phyloP scores from a whole-genome alignment of 2,329 filamentous ascomycete species.

The Zymoseptoria ardabiliae region DNA sequence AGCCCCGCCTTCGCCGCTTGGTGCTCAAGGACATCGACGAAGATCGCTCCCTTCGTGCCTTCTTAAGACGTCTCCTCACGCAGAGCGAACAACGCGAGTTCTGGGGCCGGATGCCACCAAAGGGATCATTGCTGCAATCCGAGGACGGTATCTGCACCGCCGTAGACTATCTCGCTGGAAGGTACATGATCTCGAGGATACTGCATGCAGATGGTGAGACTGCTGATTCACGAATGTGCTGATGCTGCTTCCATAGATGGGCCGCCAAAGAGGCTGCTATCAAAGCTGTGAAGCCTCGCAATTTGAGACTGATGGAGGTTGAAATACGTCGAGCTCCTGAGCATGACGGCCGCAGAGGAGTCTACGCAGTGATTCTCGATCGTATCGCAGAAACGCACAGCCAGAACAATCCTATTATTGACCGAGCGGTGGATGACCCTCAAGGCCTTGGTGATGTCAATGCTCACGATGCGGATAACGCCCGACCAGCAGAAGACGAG shows the following conservation, averaged over 20 bases:
- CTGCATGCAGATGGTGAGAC: not conserved
- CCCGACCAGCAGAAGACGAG: not conserved
- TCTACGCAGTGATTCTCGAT: conserved; percentile 49
- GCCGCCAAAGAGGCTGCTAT: conserved; percentile 47
- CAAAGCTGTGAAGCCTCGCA: conserved; percentile 32
- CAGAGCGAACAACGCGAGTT: conserved; percentile 20
- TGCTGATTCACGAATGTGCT: not conserved
- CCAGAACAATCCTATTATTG: not conserved
- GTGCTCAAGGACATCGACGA: conserved; percentile 4
- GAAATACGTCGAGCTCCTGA: conserved; percentile 28
- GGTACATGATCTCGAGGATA: conserved; percentile 9
- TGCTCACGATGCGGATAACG: not conserved
- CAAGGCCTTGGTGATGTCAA: not conserved
- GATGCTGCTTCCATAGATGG: conserved; percentile 30
- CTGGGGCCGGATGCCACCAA: not conserved
- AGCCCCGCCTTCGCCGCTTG: conserved; percentile 37
- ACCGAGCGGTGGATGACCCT: not conserved
- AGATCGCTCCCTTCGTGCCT: conserved; percentile 41
- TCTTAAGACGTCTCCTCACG: conserved; percentile 23
- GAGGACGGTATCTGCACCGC: not conserved
- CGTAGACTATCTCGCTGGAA: conserved; percentile 16
- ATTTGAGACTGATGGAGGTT: conserved; percentile 32
- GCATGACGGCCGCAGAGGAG: conserved; percentile 59
- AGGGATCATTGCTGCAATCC: not conserved
- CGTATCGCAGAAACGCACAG: not conserved